Conservation (phyloP, 345 rosid genomes). For the Aquilaria yunnanensis region DNA sequence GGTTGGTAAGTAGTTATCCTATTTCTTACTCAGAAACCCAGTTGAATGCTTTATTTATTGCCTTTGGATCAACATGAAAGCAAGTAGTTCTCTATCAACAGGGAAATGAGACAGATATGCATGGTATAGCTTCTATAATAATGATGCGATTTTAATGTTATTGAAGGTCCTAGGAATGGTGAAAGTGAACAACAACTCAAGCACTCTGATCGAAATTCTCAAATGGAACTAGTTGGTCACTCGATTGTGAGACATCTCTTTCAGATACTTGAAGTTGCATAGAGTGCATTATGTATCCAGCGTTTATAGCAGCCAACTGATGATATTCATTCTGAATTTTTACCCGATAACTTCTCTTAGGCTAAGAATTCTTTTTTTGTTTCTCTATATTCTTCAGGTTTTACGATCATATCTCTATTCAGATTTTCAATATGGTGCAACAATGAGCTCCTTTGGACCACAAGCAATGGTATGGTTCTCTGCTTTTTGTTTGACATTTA, state of each 20-base stretch:
- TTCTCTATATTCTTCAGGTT: slow-evolving; percentile 35
- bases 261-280: not conserved
- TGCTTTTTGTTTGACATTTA: not conserved
- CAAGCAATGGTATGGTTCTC: slow-evolving; percentile 42
- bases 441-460: slow-evolving; percentile 35
- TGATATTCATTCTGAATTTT: not conserved
- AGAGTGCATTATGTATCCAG: not conserved
- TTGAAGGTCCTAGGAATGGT: slow-evolving; percentile 30
- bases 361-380: not conserved
- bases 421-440: slow-evolving; percentile 42
- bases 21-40: no score
- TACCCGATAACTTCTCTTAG: not conserved
- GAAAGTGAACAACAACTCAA: slow-evolving; percentile 23
- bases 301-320: not conserved
- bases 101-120: no score
- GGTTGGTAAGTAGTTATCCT: no score
- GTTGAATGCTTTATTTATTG: no score
- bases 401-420: slow-evolving; percentile 42
- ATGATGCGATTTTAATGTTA: slow-evolving; percentile 12
- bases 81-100: no score
- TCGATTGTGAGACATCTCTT: slow-evolving; percentile 43
- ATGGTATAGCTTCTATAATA: not conserved
- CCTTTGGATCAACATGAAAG: no score
- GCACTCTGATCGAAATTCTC: slow-evolving; percentile 36
- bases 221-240: slow-evolving; percentile 65